Evolutionary conservation across 345 rosid species (phyloP).

Genomic region (Fremontodendron californicum): DNA sequence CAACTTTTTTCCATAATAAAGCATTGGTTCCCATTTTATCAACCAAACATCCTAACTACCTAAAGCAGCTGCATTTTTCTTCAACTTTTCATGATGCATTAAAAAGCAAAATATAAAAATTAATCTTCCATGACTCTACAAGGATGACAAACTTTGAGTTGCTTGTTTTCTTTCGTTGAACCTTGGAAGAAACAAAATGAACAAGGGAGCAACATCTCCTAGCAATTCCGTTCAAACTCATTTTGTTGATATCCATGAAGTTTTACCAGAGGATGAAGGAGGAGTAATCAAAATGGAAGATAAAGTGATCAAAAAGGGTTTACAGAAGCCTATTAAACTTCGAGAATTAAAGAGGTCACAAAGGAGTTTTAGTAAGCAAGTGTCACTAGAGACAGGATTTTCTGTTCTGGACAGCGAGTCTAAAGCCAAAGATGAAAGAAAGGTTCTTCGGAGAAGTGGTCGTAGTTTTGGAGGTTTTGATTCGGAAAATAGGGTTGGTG

Average conservation of each 20-base stretch:
- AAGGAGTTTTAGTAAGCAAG: conserved; percentile 61
- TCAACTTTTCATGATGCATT: conserved; percentile 10
- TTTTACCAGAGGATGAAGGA: conserved; percentile 45
- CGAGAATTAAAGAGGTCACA: conserved; percentile 44
- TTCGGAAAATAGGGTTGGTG: conserved; percentile 28
- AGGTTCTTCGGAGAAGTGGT: conserved; percentile 66
- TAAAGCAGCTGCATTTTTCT: background rate
- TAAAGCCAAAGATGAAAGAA: conserved; percentile 49
- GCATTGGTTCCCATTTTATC: background rate
- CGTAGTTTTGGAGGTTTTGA: conserved; percentile 83
- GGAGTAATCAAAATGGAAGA: conserved; percentile 33
- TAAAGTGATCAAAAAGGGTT: conserved; percentile 19
- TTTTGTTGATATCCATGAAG: conserved; percentile 70
- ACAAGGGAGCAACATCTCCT: background rate
- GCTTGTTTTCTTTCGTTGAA: background rate
- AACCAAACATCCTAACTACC: background rate
- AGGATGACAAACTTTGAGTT: background rate
- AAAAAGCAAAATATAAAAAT: background rate
- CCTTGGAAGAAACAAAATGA: background rate
- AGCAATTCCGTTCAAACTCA: conserved; percentile 20
- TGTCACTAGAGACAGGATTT: conserved; percentile 86
- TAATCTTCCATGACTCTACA: background rate
- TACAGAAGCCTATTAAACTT: conserved; percentile 30
- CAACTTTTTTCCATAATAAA: background rate
- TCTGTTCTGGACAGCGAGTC: conserved; percentile 56